Evolutionary conservation across 1,139 yeast species (phyloP).

Genomic region (Lodderomyces parapsilosis): DNA sequence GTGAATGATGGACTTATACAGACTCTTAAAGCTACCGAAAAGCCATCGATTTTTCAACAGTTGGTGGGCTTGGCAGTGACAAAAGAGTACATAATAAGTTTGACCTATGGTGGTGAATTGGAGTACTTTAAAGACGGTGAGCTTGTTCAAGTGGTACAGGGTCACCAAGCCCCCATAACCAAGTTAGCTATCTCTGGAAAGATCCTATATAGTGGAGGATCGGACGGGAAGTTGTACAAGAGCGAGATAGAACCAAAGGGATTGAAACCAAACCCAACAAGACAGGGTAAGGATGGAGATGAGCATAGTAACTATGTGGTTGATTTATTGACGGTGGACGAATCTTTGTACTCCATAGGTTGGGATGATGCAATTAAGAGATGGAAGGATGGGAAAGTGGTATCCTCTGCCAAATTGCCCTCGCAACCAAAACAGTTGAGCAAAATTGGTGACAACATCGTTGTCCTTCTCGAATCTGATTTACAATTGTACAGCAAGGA

Average conservation of each 20-base stretch:
- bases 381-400: constrained; percentile 33
- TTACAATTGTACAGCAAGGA: constrained; percentile 35
- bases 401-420: constrained; percentile 32
- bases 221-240: constrained; percentile 71
- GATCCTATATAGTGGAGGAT: constrained; percentile 64
- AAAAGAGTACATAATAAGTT: constrained; percentile 57
- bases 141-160: constrained; percentile 52
- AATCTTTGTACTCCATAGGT: constrained; percentile 54
- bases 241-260: constrained; percentile 49
- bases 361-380: constrained; percentile 85
- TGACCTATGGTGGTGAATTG: constrained; percentile 72
- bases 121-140: constrained; percentile 49
- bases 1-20: constrained; percentile 24
- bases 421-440: constrained; percentile 67
- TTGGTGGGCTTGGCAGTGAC: constrained; percentile 80
- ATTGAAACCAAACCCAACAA: constrained; percentile 21
- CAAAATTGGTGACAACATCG: constrained; percentile 24
- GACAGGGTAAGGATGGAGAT: constrained; percentile 10
- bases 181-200: constrained; percentile 28
- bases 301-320: constrained; percentile 62
- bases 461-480: constrained; percentile 50
- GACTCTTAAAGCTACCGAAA: constrained; percentile 40
- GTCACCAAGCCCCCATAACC: constrained; percentile 84
- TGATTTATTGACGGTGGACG: constrained; percentile 32
- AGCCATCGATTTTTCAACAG: constrained; percentile 53